phyloP scores from a whole-genome alignment of 2,329 filamentous ascomycete genomes.

The Aureobasidium sp. region DNA sequence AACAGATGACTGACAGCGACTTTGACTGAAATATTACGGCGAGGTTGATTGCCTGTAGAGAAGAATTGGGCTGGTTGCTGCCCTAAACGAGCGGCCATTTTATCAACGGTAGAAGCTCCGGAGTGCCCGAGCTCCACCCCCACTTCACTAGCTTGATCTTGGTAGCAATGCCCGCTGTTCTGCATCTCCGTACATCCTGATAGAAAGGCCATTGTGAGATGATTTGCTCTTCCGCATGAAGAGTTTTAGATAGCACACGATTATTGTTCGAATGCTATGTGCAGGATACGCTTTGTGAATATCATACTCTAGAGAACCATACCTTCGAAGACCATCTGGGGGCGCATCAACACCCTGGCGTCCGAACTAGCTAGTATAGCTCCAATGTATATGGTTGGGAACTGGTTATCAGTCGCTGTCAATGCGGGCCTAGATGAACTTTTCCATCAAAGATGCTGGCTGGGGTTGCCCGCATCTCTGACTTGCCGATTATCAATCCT shows the following conservation, averaged over 20 bases:
- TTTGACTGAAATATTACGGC: background rate
- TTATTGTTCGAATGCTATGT: background rate
- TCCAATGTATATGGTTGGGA: background rate
- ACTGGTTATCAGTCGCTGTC: conserved; percentile 9
- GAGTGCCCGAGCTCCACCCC: conserved; percentile 3
- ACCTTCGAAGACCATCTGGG: background rate
- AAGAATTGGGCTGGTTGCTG: background rate
- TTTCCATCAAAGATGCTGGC: background rate
- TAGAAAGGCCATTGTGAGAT: background rate
- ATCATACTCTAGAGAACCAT: too few species aligned
- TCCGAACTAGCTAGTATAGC: background rate
- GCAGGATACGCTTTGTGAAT: background rate
- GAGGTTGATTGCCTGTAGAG: background rate
- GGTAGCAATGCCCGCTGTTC: background rate
- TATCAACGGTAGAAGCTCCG: background rate
- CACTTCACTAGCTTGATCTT: background rate
- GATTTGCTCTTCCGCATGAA: background rate
- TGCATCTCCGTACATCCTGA: background rate
- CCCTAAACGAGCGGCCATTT: background rate
- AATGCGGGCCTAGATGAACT: background rate
- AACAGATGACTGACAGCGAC: background rate
- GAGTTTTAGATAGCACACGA: background rate
- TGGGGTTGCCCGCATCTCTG: conserved; percentile 6
- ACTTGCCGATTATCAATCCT: background rate
- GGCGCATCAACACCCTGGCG: background rate